Evolutionary conservation across 1,284 basidiomycete genomes (phyloP), one percentile per base, ranked within the genome.

Genomic region (Fomitopsis palustris): DNA sequence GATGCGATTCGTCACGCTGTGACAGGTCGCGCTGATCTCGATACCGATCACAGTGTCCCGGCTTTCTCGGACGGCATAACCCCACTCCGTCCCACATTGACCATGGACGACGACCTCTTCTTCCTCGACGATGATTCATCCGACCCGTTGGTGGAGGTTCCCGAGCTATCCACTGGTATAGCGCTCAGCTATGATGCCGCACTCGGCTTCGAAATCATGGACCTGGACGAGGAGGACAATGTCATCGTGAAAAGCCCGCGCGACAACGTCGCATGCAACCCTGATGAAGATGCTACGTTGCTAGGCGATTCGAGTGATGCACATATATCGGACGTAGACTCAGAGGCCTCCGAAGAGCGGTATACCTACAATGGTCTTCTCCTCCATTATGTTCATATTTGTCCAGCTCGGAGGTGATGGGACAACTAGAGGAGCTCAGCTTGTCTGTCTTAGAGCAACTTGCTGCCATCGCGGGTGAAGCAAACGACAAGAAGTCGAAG

Each of bases 381-480:
- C n/a, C n/a, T n/a, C n/a, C n/a, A n/a, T 29, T 1, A 29, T 16
- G 17, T n/a, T 31, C 14, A 47, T 47, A 5, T 12, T n/a, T 14
- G 6, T 27, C 4, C 5, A 47, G 45, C 3, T 6, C 29, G 3
- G 25, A 16, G 17, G 12, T 47, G 10, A 56, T 73, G 37, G 52
- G 59, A 19, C 72, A 62, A n/a, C 77, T 88, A 3, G 87, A 89
- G 71, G 73, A 74, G 16, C 71, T 87, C 53, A 75, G 82, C 0
- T 63, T 84, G 23, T 77, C 77, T 25, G 81, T 89, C 53, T 70
- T 88, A 33, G 74, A 72, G 19, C 85, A 88, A 67, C 75, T 88
- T 8, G 45, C 25, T 8, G 25, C 25, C 3, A 25, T 27, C 23
- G 10, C 29, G 16, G 25, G 16, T 1, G 45, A 27, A 47, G 59